Conservation (phyloP, 805 yeast species). For the Yamadazyma laniorum region DNA sequence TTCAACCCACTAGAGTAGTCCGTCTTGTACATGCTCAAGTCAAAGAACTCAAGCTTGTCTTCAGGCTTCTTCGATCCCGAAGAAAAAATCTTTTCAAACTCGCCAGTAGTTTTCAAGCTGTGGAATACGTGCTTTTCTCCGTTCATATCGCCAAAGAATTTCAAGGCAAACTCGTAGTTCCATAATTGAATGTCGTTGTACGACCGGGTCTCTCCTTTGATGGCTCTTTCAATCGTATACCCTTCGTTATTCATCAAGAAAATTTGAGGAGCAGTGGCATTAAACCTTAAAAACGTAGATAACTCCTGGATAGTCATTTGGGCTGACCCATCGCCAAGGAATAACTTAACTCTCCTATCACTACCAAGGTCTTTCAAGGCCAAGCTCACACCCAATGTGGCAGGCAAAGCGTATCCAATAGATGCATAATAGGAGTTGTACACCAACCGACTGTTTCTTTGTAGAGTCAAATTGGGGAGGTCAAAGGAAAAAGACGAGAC, state of each 20-base stretch:
- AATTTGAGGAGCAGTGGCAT: conserved; percentile 54
- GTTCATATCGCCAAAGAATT: conserved; percentile 56
- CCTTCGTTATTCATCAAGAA: conserved; percentile 82
- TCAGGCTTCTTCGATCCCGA: not conserved
- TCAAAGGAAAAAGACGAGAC: conserved; percentile 85
- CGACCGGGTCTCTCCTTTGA: conserved; percentile 70
- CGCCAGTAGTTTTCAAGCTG: conserved; percentile 18
- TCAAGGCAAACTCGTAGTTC: conserved; percentile 73
- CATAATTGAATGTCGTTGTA: conserved; percentile 84
- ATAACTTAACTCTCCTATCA: conserved; percentile 58
- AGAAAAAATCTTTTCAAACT: conserved; percentile 19
- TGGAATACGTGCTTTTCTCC: conserved; percentile 21
- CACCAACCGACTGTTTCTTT: conserved; percentile 48
- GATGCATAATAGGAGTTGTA: conserved; percentile 80
- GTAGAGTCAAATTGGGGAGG: conserved; percentile 63
- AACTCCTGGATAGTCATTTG: conserved; percentile 92
- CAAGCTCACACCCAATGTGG: conserved; percentile 76
- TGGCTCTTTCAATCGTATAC: conserved; percentile 85
- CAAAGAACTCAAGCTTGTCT: conserved; percentile 24
- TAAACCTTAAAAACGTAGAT: conserved; percentile 58
- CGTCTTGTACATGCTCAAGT: conserved; percentile 25
- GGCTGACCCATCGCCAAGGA: conserved; percentile 93
- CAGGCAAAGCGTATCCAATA: conserved; percentile 87
- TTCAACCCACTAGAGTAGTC: conserved; percentile 26
- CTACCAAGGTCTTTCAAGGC: conserved; percentile 59